Conservation (phyloP, 768 basidiomycete genomes). For the Gymnopilus dilepis region DNA sequence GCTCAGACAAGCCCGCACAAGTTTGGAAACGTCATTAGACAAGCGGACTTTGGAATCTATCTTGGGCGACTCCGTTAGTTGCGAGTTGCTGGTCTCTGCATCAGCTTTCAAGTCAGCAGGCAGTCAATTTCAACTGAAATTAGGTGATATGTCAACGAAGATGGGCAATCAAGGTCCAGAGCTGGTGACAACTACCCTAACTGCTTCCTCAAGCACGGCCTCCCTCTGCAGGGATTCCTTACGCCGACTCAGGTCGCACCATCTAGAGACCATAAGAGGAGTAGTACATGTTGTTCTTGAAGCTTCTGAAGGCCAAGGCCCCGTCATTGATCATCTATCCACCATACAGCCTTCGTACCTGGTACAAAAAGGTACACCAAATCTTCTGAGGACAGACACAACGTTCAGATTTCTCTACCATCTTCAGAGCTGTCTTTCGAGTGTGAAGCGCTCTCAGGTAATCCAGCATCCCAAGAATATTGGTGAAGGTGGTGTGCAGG, state of each 20-base stretch:
- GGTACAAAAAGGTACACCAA: constrained; percentile 75
- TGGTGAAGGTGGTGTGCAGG: constrained; percentile 29
- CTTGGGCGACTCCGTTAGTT: constrained; percentile 31
- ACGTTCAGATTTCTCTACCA: constrained; percentile 82
- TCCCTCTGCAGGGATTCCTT: constrained; percentile 29
- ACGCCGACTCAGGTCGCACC: constrained; percentile 26
- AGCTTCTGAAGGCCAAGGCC: constrained; percentile 48
- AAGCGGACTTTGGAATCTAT: constrained; percentile 33
- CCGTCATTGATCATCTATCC: constrained; percentile 76
- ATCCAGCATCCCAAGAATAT: constrained; percentile 7
- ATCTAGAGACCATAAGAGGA: constrained; percentile 37
- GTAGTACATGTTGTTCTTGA: constrained; percentile 55
- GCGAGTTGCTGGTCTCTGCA: constrained; percentile 28
- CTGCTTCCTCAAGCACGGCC: constrained; percentile 33
- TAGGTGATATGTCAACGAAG: constrained; percentile 29
- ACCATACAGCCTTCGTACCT: constrained; percentile 85
- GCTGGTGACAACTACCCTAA: constrained; percentile 39
- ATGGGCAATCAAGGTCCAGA: constrained; percentile 50
- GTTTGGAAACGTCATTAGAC: constrained; percentile 37
- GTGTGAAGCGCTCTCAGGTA: constrained; percentile 37
- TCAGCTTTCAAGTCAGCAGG: constrained; percentile 18
- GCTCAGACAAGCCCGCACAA: constrained; percentile 26
- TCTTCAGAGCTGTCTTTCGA: constrained; percentile 69
- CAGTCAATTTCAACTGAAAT: constrained; percentile 10
- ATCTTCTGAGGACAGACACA: constrained; percentile 67